Base-by-base conservation (phyloP, 768 basidiomycete genomes). In the Trametes cingulata region DNA sequence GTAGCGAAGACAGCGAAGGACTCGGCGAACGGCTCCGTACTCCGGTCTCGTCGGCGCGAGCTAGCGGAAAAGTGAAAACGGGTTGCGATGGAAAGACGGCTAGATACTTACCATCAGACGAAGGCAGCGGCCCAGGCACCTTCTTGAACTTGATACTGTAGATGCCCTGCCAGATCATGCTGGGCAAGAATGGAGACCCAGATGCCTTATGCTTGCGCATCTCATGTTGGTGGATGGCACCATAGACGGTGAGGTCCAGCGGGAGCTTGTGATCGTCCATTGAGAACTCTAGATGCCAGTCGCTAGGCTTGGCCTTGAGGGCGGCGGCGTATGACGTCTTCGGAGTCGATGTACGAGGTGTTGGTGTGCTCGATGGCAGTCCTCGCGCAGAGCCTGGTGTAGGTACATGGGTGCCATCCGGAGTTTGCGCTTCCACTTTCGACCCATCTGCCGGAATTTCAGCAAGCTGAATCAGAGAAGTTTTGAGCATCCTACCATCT, bases 211-310 rank as follows among this genome's bases (percentile, higher is more conserved):
- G 56, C 37, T 63, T 63, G 60, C 90, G 82, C 73, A 84, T 83
- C 71, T 95, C 91, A 67, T 93, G 89, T 67, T 94, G 92, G 71
- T 98, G 95, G 46, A 97, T 90, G 0, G 95, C 96, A 8, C 97
- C 97, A 69, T 97, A 99, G 51, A 99, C 88, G 0, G 97, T 99
- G 56, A 95, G 79, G 71, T 95, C 91, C 59, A 95, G 74, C 0
- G 91, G 89, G 17, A 98, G 76, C 20, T 84, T 74, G 46, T 92
- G 87, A 61, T 94, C 95, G 69, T 93, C 93, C 85, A 98, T 90
- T 9, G 84, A 90, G 74, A 99, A 98, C 73, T 97, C 90, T 52
- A 98, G 85, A 72, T 99, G 95, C 93, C 94, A 99, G 69, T 98
- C 96, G 15, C 84, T 85, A 4, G 96, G 95, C 69, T 93, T 94